Conservation (phyloP, 441 rosid genomes). For the Lepidium campestre region DNA sequence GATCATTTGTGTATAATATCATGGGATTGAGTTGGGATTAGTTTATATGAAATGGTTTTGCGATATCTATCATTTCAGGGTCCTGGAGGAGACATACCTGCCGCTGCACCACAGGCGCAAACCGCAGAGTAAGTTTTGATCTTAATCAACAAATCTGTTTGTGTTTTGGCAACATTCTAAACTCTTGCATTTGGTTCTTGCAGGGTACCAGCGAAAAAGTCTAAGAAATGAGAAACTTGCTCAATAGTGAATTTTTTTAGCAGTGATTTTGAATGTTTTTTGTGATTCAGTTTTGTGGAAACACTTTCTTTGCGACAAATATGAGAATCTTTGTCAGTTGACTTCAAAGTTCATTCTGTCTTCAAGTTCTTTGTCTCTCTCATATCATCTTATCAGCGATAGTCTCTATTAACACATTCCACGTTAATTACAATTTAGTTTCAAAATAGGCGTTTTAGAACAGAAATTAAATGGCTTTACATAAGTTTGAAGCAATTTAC, state of each 20-base stretch:
- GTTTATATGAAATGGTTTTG: not conserved
- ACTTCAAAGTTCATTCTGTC: not conserved
- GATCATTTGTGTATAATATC: not conserved
- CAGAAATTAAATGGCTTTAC: not conserved
- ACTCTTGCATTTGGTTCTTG: not conserved
- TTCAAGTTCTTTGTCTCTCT: not conserved
- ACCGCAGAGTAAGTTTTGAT: conserved; percentile 41
- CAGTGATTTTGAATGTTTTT: conserved; percentile 10
- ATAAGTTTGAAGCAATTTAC: not conserved
- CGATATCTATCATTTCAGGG: conserved; percentile 32
- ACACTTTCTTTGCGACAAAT: not conserved
- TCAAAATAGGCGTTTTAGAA: not conserved
- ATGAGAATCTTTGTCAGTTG: not conserved
- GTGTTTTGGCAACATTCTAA: not conserved
- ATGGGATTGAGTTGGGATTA: not conserved
- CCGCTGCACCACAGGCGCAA: conserved; percentile 36
- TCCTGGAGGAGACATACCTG: conserved; percentile 37
- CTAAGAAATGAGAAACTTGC: conserved; percentile 41
- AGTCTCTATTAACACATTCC: not conserved
- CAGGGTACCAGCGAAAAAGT: conserved; percentile 45
- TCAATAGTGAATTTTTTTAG: not conserved
- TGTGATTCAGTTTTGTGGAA: conserved; percentile 13
- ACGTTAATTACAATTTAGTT: not conserved
- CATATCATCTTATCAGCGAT: not conserved
- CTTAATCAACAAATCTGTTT: not conserved